Evolutionary conservation across 371 early-diverging fungal genomes (phyloP), one percentile per base, ranked within the genome.

Genomic region (Coemansia sp.): DNA sequence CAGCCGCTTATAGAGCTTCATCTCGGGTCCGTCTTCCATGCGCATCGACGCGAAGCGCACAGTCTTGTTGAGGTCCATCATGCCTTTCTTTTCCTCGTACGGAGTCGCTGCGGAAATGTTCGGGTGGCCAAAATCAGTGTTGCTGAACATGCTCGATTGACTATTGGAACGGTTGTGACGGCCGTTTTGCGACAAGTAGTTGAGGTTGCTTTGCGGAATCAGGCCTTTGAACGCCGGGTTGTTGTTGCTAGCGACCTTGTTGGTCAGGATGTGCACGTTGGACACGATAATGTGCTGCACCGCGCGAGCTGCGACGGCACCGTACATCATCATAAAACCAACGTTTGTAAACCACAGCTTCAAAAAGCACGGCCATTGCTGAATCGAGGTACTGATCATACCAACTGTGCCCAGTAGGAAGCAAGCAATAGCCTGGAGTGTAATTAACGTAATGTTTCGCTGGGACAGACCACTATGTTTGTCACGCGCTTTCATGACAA

Each of bases 321-420:
- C 29, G 56, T 67, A 72, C 57, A 67, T 29, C 22, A 67, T 22
- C 24, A 63, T 26, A 52, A 69, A 71, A 0, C 71, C 72, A 29
- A 71, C 29, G 50, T 71, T 45, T 39, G 18, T 22, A 8, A 71
- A 63, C 64, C 71, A 71, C 60, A 71, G 29, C 62, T 66, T 60
- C 13, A 74, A 51, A 24, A 74, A 74, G 27, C 72, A 67, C 21
- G 75, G 75, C 75, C 75, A 74, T 11, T 60, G 50, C 27, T 72
- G 73, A 22, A 74, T 22, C 3, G 67, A 61, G 1, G 75, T 74
- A 51, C 73, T 74, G 34, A 74, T 42, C 67, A 63, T 62, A 6
- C 67, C 75, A 5, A 31, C 57, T 0, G 57, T 39, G 4, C 67
- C 73, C 45, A 74, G 45, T 22, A 66, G 22, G 2, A 66, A 18